phyloP scores from a whole-genome alignment of 192 early-diverging fungal genomes.

The Entrophospora sp. region DNA sequence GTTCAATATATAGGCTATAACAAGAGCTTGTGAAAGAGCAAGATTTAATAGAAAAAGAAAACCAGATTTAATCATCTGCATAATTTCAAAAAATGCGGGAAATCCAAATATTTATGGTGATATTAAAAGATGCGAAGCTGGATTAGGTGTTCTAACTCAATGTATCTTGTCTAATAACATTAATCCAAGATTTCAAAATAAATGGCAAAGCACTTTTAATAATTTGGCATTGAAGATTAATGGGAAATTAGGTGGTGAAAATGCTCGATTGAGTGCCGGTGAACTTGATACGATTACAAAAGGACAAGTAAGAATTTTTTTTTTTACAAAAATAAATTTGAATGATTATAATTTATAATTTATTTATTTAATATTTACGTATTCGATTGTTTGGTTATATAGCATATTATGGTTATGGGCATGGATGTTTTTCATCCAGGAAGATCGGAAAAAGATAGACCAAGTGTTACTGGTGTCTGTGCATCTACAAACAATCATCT shows the following conservation, averaged over 20 bases:
- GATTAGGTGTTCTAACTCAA: not conserved
- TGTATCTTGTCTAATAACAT: constrained; percentile 50
- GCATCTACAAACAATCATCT: constrained; percentile 48
- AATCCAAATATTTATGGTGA: not conserved
- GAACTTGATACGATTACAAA: too few relatives aligned
- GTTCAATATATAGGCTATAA: too few relatives aligned
- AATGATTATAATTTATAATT: too few relatives aligned
- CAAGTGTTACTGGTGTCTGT: constrained; percentile 11
- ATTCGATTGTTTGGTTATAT: too few relatives aligned
- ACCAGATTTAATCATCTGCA: not conserved
- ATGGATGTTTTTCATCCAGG: constrained; percentile 4
- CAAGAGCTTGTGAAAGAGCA: too few relatives aligned
- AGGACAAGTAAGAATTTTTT: too few relatives aligned
- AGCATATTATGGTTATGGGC: not conserved
- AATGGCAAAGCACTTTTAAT: constrained; percentile 8
- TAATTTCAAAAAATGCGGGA: constrained; percentile 43
- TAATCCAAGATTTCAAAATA: not conserved
- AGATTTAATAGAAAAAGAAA: too few relatives aligned
- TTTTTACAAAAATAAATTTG: too few relatives aligned
- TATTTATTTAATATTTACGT: too few relatives aligned
- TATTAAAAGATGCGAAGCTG: not conserved
- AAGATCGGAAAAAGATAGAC: not conserved
- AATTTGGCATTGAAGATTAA: constrained; percentile 93
- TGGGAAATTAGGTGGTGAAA: constrained; percentile 84
- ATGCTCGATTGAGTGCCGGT: constrained; percentile 67